Conservation (phyloP, 1,284 basidiomycete genomes). For the Rhodotorula sp. region DNA sequence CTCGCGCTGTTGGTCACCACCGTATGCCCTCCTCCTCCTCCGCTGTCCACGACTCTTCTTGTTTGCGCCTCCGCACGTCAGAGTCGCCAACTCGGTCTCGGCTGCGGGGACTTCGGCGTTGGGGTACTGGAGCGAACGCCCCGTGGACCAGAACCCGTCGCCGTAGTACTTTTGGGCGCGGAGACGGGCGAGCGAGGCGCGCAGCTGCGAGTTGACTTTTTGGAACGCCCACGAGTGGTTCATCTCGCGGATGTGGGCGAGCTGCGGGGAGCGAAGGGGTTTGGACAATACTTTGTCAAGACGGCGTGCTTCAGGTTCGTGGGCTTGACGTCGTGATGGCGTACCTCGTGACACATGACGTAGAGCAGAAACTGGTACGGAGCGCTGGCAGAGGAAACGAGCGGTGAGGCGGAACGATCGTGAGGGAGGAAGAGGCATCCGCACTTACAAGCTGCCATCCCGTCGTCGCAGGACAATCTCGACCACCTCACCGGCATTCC, state of each 20-base stretch:
- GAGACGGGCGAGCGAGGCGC: conserved; percentile 7
- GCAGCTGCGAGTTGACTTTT: conserved; percentile 28
- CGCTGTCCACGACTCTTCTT: background rate
- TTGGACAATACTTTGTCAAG: background rate
- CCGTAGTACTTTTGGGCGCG: conserved; percentile 30
- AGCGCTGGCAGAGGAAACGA: background rate
- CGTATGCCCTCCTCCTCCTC: background rate
- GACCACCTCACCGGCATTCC: conserved; percentile 53
- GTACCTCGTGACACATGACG: conserved; percentile 33
- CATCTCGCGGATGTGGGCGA: conserved; percentile 26
- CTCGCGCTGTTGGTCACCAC: background rate
- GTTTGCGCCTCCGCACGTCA: conserved; percentile 24
- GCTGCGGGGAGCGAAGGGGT: background rate
- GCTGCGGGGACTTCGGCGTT: background rate
- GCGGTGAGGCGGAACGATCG: background rate
- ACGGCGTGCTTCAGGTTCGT: no score
- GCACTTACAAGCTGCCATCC: conserved; percentile 46
- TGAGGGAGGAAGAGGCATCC: background rate
- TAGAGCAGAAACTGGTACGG: conserved; percentile 34
- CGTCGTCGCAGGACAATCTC: conserved; percentile 51
- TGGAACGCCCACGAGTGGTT: conserved; percentile 21
- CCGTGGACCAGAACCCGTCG: conserved; percentile 35
- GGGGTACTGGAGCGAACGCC: conserved; percentile 12
- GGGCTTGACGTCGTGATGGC: background rate
- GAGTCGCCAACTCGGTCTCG: background rate